phyloP scores from a whole-genome alignment of 306 rosid species.

The Inga oerstediana region DNA sequence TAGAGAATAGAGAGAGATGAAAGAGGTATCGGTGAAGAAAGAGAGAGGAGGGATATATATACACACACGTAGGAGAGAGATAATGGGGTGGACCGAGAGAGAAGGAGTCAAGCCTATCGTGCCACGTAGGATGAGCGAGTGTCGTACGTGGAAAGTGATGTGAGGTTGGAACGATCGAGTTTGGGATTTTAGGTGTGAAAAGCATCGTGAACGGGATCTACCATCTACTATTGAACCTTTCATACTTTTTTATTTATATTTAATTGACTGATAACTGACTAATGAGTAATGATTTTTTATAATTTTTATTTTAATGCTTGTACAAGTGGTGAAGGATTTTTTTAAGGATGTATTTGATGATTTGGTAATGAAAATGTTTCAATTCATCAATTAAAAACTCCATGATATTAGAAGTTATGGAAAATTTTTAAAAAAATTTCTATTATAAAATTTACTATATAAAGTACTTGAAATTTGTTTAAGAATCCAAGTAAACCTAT shows the following conservation, averaged over 20 bases:
- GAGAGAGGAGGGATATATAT: background rate
- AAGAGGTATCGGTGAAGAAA: too few relatives aligned
- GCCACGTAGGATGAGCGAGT: background rate
- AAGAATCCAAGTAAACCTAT: too few relatives aligned
- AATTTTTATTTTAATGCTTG: background rate
- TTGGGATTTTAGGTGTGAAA: background rate
- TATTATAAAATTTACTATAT: too few relatives aligned
- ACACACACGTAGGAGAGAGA: background rate
- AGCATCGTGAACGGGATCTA: background rate
- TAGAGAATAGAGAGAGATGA: background rate
- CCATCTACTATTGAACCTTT: background rate
- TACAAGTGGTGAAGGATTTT: background rate
- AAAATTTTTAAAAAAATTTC: too few relatives aligned
- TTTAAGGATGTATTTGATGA: background rate
- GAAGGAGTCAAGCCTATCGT: slow-evolving; percentile 1
- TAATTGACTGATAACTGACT: background rate
- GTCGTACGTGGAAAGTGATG: background rate
- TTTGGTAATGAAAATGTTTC: background rate
- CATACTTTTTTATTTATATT: background rate
- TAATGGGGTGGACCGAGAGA: background rate
- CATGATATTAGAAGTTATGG: too few relatives aligned
- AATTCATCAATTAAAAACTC: background rate
- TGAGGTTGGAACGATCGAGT: background rate
- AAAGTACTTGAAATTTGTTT: too few relatives aligned
- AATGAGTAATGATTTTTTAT: background rate